Base-by-base conservation (phyloP, 2,329 filamentous ascomycete species). In the Raffaelea arxii region DNA sequence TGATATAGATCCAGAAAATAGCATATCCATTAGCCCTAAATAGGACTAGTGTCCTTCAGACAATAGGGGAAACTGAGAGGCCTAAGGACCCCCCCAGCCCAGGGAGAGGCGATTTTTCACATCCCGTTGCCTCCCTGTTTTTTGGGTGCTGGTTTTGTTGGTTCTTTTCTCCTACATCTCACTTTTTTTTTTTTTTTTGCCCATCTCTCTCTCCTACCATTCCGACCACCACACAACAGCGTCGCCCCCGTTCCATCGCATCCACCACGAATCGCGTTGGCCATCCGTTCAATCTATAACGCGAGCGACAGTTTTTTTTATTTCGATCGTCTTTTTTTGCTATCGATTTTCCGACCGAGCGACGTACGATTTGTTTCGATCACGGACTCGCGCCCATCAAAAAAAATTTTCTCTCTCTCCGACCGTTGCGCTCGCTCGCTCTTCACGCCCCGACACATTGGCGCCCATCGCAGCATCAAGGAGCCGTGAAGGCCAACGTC, bases 231-330 rank as follows among this genome's bases (percentile, higher is more conserved):
- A n/a, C 62, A 63, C 64, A 65, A 66, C 50, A 23, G 65, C 41
- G 44, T 41, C 43, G 6, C 18, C 44, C 30, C n/a, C 23, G 25
- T 41, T 16, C 36, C 30, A 16, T 35, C 41, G 47, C 47, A 47
- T 43, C 44, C 43, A 22, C 38, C 39, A 68, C 66, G 65, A 67
- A 68, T 68, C 75, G 74, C 70, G 71, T 71, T 72, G 65, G 65
- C 62, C 66, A 68, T 68, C 67, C 65, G n/a, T n/a, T n/a, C n/a
- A n/a, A n/a, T n/a, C n/a, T n/a, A n/a, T 63, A 64, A 36, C 36
- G 12, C 46, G 39, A 24, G 38, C 27, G 30, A 37, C 45, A 38
- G 38, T 27, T 3, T n/a, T 25, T 25, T 43, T 41, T 40, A 40
- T 52, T 44, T 45, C 44, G n/a, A n/a, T n/a, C n/a, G n/a, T n/a